Evolutionary conservation across 164 flowering plant species (phyloP), one percentile per base, ranked within the genome.

Genomic region (Vitis rupestris): DNA sequence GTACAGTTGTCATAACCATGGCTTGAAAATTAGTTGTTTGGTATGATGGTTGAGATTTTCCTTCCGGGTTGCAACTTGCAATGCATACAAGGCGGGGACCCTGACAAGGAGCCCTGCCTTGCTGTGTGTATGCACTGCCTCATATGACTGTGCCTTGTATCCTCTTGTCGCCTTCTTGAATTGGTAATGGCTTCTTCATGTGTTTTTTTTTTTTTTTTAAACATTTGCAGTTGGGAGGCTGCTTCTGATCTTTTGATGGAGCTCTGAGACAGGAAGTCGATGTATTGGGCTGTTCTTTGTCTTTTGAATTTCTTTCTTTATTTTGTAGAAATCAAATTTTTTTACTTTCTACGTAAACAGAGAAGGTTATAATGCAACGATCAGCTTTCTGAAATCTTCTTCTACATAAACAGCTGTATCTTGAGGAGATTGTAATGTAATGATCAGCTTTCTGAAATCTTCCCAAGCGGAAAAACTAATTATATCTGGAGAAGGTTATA

Each of bases 151-250:
- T 13, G 56, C 7, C 27, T 23, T 23, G 44, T 6, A 6, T 37
- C 7, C 44, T 37, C 44, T 37, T 29, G 7, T 55, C 11, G 2
- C 53, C 63, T 57, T 17, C 47, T 9, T 55, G 51, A 60, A 23
- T 23, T 23, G 27, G 2, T 23, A 23, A 23, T 23, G 27, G 27
- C 27, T 23, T 23, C 27, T 23, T 23, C 27, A 23, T 23, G 27
- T 23, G 2, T 23, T 23, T 23, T 23, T 23, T 23, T 11, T 51
- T 51, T 57, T 17, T 48, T 1, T 14, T 59, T 4, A 12, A 61
- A 27, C 29, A 15, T 75, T 76, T 47, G 85, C 91, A 90, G 92
- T 78, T 90, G 88, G 94, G 94, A 69, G 91, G 94, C 66, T 85
- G 88, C 81, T 56, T 82, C 81, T 90, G 80, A 87, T 67, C 62